Percentiles rank a stretch among this genome's conserved stretches.
These are phyloP conservation scores for Oidiodendron maius DNA, from an alignment of 495 filamentous ascomycete genomes.

Conservation along the genomic window DNA sequence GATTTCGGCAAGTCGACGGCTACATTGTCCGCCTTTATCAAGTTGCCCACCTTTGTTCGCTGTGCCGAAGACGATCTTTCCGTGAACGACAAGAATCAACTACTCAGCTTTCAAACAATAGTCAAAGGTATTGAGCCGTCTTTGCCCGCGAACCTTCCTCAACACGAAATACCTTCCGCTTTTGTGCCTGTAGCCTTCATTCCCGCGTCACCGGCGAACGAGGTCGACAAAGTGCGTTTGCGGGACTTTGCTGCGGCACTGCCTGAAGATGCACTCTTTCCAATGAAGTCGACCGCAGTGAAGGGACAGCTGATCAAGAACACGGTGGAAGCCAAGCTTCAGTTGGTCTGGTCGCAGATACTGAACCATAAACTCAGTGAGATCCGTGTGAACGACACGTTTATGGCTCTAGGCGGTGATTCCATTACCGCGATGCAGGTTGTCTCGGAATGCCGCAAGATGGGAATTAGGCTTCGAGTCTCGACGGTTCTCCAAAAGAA, in stretches of 20 bases:
- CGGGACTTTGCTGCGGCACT: not conserved
- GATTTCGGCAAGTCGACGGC: conserved; percentile 28
- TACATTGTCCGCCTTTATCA: conserved; percentile 19
- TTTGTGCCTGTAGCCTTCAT: too few species aligned
- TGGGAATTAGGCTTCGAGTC: conserved; percentile 8
- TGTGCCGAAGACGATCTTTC: conserved; percentile 7
- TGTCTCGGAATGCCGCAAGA: conserved; percentile 11
- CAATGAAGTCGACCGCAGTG: not conserved
- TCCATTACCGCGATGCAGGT: conserved; percentile 31
- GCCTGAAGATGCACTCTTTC: not conserved
- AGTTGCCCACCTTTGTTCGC: not conserved
- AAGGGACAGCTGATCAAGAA: conserved; percentile 3
- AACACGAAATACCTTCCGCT: too few species aligned
- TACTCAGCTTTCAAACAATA: too few species aligned
- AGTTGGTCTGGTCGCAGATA: conserved; percentile 44
- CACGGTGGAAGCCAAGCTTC: conserved; percentile 29
- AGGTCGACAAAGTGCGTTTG: not conserved
- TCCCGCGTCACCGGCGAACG: conserved; percentile 9
- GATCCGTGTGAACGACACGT: conserved; percentile 18
- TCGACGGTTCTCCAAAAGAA: not conserved
- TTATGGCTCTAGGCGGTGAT: conserved; percentile 30
- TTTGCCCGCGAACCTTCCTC: too few species aligned
- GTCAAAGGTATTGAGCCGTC: too few species aligned
- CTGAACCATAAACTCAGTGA: conserved; percentile 36
- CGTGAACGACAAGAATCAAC: not conserved